Percentiles rank a stretch among this genome's conserved stretches.
Evolutionary conservation across 768 basidiomycete species (phyloP).

Genomic region (Coprinopsis marcescibilis): DNA sequence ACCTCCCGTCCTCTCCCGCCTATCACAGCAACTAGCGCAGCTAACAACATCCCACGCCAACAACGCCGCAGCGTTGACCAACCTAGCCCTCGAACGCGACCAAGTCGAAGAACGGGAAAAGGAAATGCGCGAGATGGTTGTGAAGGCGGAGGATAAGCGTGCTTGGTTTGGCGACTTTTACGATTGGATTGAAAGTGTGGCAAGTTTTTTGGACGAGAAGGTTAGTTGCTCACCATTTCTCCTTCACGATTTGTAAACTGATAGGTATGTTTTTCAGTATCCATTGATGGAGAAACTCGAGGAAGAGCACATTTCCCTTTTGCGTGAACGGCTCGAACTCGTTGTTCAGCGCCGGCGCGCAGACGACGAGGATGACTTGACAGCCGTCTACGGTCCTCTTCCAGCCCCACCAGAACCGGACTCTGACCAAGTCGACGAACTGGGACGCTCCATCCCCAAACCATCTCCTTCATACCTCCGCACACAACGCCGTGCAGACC

Average conservation of each 20-base stretch:
- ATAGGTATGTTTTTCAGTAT: slow-evolving; percentile 43
- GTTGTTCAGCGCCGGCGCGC: slow-evolving; percentile 56
- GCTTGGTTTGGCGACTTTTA: slow-evolving; percentile 76
- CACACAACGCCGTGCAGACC: slow-evolving; percentile 53
- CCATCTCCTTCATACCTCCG: slow-evolving; percentile 40
- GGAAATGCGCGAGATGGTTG: slow-evolving; percentile 72
- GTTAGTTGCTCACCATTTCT: slow-evolving; percentile 28
- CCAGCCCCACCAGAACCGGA: slow-evolving; percentile 24
- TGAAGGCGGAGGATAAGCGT: slow-evolving; percentile 68
- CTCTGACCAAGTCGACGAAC: slow-evolving; percentile 44
- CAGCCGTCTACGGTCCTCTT: slow-evolving; percentile 56
- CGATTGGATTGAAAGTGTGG: slow-evolving; percentile 79
- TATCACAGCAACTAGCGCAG: slow-evolving; percentile 53
- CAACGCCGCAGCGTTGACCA: slow-evolving; percentile 50
- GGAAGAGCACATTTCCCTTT: slow-evolving; percentile 63
- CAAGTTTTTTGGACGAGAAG: slow-evolving; percentile 86
- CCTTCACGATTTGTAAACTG: slow-evolving; percentile 10
- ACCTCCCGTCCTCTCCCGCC: slow-evolving; percentile 50
- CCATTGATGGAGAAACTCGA: slow-evolving; percentile 75
- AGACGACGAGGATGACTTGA: slow-evolving; percentile 80
- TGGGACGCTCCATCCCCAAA: slow-evolving; percentile 46
- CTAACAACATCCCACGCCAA: slow-evolving; percentile 64
- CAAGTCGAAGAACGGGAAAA: slow-evolving; percentile 63
- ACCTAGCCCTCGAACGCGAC: slow-evolving; percentile 55
- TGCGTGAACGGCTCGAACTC: slow-evolving; percentile 71